These are phyloP conservation scores for Pleurozium schreberi DNA, from an alignment of 225 moss, liverwort and hornwort species.

Conservation along the genomic window DNA sequence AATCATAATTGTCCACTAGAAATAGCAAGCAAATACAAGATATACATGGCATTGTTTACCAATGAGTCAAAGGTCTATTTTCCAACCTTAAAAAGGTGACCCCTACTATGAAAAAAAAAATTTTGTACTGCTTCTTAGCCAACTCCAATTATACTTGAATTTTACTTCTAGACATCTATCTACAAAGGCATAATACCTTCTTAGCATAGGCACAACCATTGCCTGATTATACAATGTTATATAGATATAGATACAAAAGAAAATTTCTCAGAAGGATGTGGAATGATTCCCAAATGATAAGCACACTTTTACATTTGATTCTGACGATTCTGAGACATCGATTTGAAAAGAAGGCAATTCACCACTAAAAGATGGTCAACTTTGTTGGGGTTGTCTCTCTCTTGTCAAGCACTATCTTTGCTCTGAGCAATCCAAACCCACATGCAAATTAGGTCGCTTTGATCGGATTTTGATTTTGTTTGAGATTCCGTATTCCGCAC, in stretches of 20 bases:
- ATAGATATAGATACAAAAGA: not conserved
- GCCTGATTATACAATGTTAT: not conserved
- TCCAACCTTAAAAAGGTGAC: not conserved
- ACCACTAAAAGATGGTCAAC: not conserved
- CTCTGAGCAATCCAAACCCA: not conserved
- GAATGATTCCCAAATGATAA: not conserved
- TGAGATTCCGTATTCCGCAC: not conserved
- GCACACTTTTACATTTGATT: not conserved
- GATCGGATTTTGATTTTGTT: not conserved
- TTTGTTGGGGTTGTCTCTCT: not conserved
- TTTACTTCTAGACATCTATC: not conserved
- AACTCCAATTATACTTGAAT: not conserved
- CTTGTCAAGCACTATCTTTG: not conserved
- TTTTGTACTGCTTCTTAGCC: not conserved
- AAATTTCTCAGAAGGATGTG: not conserved
- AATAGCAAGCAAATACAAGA: not conserved
- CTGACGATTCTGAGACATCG: not conserved
- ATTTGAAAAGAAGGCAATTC: not conserved
- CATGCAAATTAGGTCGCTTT: not conserved
- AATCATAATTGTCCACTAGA: not conserved
- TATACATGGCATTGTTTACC: not conserved
- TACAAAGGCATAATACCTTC: not conserved
- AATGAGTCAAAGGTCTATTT: not conserved
- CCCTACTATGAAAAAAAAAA: not conserved
- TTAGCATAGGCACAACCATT: not conserved